Evolutionary conservation across 192 early-diverging fungal species (phyloP), one percentile per base, ranked within the genome.

Genomic region (Coemansia guatemalensis): DNA sequence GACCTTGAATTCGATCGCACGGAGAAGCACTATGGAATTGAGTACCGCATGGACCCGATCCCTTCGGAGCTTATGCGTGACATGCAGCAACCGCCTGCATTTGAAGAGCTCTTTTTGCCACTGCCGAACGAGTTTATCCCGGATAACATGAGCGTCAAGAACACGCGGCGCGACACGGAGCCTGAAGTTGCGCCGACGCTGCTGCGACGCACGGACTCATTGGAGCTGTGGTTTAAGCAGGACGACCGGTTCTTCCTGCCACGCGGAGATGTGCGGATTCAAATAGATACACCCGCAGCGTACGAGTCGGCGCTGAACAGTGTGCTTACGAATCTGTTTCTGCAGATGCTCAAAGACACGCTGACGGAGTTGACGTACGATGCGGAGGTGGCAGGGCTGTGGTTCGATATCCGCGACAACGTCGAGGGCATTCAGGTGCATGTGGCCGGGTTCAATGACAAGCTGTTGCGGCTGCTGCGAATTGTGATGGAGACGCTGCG

Each of bases 211-310:
- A 57, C 63, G 9, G 65, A 65, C 22, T 65, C 60, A n/a, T 23
- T 66, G 23, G 87, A 94, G 35, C 68, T 97, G 68, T 99, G 96
- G 96, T 87, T 93, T 73, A 95, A 96, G 73, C 92, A 91, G 62
- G 96, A 99, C 77, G 93, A 96, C 71, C 90, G 84, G 2, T 99
- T 94, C 64, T 90, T 87, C 83, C 85, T 95, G 20, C 97, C 97
- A 32, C 92, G 95, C 62, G 92, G 90, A 56, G 87, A 89, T 60
- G 76, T 92, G 52, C 88, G 83, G 59, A 85, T 97, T 48, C 73
- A 83, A 49, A 82, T 88, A 52, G 80, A 82, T 52, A 92, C 85
- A 17, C 95, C 92, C n/a, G 65, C 89, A 17, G 84, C 87, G 0
- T 92, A 96, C 73, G 83, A 87, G 22, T 88, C 87, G 21, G 92